Evolutionary conservation across 768 basidiomycete genomes (phyloP).

Genomic region (Naganishia antarctica): DNA sequence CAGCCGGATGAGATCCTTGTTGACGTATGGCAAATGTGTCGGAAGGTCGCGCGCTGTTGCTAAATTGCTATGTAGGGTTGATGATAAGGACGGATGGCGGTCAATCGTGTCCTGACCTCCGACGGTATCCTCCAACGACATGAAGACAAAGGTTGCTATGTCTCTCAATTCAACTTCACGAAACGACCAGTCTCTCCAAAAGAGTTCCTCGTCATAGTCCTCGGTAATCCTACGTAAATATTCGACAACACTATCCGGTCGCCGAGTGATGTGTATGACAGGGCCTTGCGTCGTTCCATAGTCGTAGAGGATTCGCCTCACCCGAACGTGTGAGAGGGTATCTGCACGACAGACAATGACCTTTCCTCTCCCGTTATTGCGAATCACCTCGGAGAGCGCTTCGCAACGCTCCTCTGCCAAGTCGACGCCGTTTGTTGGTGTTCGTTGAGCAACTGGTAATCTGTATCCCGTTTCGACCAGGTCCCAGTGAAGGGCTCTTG

Average conservation of each 20-base stretch:
- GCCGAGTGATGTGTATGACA: constrained; percentile 27
- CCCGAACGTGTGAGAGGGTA: constrained; percentile 4
- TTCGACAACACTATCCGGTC: background rate
- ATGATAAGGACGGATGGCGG: constrained; percentile 14
- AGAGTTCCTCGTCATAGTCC: constrained; percentile 3
- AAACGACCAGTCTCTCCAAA: constrained; percentile 12
- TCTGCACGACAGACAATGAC: constrained; percentile 24
- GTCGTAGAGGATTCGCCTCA: background rate
- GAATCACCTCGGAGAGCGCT: background rate
- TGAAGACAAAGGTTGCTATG: constrained; percentile 9
- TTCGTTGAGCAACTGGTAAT: background rate
- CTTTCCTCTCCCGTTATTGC: constrained; percentile 17
- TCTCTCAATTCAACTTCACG: constrained; percentile 14
- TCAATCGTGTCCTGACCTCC: constrained; percentile 13
- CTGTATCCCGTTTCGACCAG: constrained; percentile 19
- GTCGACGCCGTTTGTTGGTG: background rate
- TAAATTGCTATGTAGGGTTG: constrained; percentile 7
- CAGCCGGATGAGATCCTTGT: constrained; percentile 25
- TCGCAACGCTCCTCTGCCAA: background rate
- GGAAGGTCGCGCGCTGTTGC: background rate
- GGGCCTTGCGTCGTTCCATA: constrained; percentile 21
- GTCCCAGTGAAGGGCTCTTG: constrained; percentile 21
- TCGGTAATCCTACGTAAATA: background rate
- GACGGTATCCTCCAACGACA: constrained; percentile 19
- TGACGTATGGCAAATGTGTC: constrained; percentile 1